Evolutionary conservation across 345 rosid species (phyloP).

Genomic region (Trapa bicornis): DNA sequence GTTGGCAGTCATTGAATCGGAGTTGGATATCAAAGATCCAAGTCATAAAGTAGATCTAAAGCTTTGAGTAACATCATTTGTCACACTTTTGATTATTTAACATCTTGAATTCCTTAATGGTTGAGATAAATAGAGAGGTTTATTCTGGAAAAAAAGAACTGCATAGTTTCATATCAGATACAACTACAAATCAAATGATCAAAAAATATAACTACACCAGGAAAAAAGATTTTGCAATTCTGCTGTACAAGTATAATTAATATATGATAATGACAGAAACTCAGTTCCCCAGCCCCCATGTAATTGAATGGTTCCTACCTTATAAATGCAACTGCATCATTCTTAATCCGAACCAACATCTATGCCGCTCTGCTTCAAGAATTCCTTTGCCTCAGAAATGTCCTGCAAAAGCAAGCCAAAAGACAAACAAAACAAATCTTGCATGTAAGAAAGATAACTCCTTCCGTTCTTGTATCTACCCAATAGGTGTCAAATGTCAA

Average conservation of each 20-base stretch:
- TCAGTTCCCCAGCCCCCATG: background rate
- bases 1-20: background rate
- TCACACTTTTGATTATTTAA: too few species aligned
- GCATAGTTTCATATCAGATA: background rate
- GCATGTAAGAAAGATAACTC: background rate
- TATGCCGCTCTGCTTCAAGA: slow-evolving; percentile 49
- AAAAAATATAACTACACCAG: background rate
- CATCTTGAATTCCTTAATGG: too few species aligned
- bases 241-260: background rate
- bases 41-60: too few species aligned
- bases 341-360: slow-evolving; percentile 38
- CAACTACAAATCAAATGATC: background rate
- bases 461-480: background rate
- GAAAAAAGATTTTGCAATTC: background rate
- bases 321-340: background rate
- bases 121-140: too few species aligned
- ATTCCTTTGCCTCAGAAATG: slow-evolving; percentile 61
- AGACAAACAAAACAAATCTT: background rate
- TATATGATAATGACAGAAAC: background rate
- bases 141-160: too few species aligned
- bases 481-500: background rate
- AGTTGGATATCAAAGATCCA: background rate
- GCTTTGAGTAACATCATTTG: too few species aligned
- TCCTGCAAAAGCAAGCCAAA: slow-evolving; percentile 32
- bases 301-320: background rate